A percentile compares a stretch with the other conserved stretches of the same genome.
phyloP scores from a whole-genome alignment of 2,329 filamentous ascomycete genomes.

The Leptoxyphium fumago region DNA sequence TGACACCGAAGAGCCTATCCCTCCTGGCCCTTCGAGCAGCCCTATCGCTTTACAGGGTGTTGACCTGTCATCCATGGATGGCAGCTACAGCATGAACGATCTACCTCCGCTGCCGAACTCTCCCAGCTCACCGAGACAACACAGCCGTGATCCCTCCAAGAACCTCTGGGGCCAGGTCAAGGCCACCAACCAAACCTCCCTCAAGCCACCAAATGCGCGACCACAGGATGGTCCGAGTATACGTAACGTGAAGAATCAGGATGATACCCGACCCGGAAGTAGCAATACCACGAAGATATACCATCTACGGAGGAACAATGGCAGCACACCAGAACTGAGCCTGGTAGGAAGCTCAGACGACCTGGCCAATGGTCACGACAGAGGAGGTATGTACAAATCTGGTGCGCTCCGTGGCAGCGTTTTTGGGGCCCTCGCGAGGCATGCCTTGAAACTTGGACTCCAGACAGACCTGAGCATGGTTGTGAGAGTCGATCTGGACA shows the following conservation, averaged over 20 bases:
- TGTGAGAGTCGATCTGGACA: too few species aligned
- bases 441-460: too few species aligned
- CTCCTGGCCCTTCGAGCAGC: conserved; percentile 14
- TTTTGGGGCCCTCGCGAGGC: too few species aligned
- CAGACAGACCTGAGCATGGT: too few species aligned
- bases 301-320: conserved; percentile 27
- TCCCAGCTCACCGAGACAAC: conserved; percentile 10
- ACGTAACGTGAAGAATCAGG: conserved; percentile 10
- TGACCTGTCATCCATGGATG: conserved; percentile 22
- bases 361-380: conserved; percentile 1
- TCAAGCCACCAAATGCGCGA: conserved; percentile 2
- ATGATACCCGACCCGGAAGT: conserved; percentile 16
- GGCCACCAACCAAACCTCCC: conserved; percentile 1
- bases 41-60: conserved; percentile 21
- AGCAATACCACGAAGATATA: conserved; percentile 23
- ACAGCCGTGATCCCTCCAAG: conserved; percentile 12
- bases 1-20: conserved; percentile 5
- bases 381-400: conserved; percentile 11
- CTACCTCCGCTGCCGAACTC: conserved; percentile 11
- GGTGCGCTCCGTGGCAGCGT: too few species aligned
- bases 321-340: conserved; percentile 34
- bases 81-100: conserved; percentile 12
- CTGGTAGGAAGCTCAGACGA: conserved; percentile 18
- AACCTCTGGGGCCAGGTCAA: conserved; percentile 16
- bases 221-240: conserved; percentile 7